Evolutionary conservation across 768 basidiomycete species (phyloP), one percentile per base, ranked within the genome.

Genomic region (Termitomyces sp.): DNA sequence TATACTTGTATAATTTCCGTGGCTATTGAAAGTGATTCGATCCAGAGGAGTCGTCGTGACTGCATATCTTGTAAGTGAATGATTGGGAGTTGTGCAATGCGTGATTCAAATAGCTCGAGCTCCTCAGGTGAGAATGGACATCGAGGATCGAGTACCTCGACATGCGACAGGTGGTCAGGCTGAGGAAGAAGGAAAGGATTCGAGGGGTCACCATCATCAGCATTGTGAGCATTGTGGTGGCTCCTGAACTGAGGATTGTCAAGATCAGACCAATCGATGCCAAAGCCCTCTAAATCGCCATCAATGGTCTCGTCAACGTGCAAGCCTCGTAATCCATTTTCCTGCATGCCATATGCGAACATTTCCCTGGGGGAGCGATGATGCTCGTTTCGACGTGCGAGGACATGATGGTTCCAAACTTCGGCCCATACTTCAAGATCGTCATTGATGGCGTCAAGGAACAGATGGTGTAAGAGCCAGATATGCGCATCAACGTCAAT

Each of bases 391-490:
- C 52, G 60, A 8, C 71, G 44, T 0, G 52, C 54, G 12, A 79
- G 46, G 1, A 48, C 57, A 61, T 79, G 78, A 7, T 64, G 28
- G 52, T 80, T 79, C 78, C 78, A 79, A 2, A 68, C 49, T 1
- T 67, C 62, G 0, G 68, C 68, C 73, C 74, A 82, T 2, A 63
- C 56, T 8, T 48, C 49, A 18, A 69, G 67, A 54, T 81, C 74
- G 2, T 57, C 13, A 57, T 78, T 74, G 38, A 79, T 67, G 0
- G 50, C 20, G 1, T 46, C 9, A 1, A 79, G n/a, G n/a, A n/a
- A n/a, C n/a, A n/a, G n/a, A n/a, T n/a, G n/a, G n/a, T n/a, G n/a
- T n/a, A n/a, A n/a, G n/a, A n/a, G n/a, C n/a, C n/a, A n/a, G n/a
- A n/a, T n/a, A n/a, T n/a, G n/a, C n/a, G n/a, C n/a, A n/a, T n/a